Evolutionary conservation across 2,329 filamentous ascomycete genomes (phyloP), one percentile per base, ranked within the genome.

Genomic region (Trichoderma cornu-damae): DNA sequence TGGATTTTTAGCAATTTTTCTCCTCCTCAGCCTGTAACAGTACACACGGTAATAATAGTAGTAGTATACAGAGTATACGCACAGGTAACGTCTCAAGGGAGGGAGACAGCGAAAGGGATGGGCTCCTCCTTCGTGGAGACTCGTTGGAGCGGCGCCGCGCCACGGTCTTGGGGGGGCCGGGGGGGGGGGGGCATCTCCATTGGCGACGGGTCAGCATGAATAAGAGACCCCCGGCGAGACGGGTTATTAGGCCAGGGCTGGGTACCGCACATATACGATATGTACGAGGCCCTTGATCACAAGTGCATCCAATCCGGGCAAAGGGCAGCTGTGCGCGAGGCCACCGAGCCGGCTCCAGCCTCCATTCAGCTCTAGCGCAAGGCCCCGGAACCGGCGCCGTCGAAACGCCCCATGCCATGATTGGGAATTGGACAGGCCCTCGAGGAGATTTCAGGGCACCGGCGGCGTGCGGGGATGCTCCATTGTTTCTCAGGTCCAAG

Each of bases 91-190:
- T 18, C 30, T 32, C 50, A 53, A 53, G 40, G 50, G 50, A 35
- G 50, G 20, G 38, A 44, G 26, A n/a, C n/a, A 44, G 50, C 38
- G 50, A 53, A 53, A 37, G 50, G 50, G 50, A 53, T 43, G 28
- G 24, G 30, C 30, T n/a, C 40, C 30, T 44, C 30, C 30, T 44
- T 24, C 50, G 40, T 53, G 40, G 50, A 44, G 50, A 43, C 50
- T 16, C 49, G 40, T 30, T 14, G 3, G 34, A 50, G 47, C 47
- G 28, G 47, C 47, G 47, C 47, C 32, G 38, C 47, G 32, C 47
- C 47, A 43, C 20, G 32, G 22, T 20, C 47, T 47, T 30, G 26
- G 43, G 24, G 42, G 6, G 7, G 2, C 18, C n/a, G n/a, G n/a
- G n/a, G n/a, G n/a, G n/a, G n/a, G n/a, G n/a, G n/a, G 18, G n/a